phyloP scores from a whole-genome alignment of 2,329 filamentous ascomycete species.

The Cordyceps cicadae region DNA sequence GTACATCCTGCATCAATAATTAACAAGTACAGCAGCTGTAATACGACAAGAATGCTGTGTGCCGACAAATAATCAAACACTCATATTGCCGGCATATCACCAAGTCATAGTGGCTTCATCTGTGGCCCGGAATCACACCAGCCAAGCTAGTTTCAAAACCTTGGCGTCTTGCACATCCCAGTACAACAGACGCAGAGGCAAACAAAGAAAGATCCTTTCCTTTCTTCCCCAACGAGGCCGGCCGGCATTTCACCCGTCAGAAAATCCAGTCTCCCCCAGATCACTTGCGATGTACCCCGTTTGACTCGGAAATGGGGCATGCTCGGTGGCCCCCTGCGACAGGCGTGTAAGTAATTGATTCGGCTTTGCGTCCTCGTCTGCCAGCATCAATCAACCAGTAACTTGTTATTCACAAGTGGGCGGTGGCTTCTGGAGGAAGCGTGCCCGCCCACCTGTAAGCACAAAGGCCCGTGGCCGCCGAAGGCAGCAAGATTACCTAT shows the following conservation, averaged over 20 bases:
- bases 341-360: not conserved
- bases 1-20: not conserved
- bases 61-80: too few relatives aligned
- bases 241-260: not conserved
- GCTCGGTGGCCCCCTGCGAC: not conserved
- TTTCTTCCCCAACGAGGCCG: not conserved
- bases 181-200: not conserved
- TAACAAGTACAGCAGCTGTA: not conserved
- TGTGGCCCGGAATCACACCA: not conserved
- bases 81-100: not conserved
- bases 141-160: not conserved
- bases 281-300: not conserved
- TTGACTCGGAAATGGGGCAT: not conserved
- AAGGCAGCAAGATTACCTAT: constrained; percentile 4
- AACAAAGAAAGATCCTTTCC: not conserved
- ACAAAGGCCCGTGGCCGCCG: not conserved
- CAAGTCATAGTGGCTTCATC: not conserved
- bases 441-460: not conserved
- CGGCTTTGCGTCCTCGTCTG: not conserved
- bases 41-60: not conserved
- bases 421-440: not conserved
- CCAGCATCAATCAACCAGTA: too few relatives aligned
- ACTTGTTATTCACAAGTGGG: not conserved
- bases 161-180: not conserved
- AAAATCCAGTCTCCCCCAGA: not conserved